Evolutionary conservation across 352 stramenopile species (phyloP).

Genomic region (Globisporangium nunn): DNA sequence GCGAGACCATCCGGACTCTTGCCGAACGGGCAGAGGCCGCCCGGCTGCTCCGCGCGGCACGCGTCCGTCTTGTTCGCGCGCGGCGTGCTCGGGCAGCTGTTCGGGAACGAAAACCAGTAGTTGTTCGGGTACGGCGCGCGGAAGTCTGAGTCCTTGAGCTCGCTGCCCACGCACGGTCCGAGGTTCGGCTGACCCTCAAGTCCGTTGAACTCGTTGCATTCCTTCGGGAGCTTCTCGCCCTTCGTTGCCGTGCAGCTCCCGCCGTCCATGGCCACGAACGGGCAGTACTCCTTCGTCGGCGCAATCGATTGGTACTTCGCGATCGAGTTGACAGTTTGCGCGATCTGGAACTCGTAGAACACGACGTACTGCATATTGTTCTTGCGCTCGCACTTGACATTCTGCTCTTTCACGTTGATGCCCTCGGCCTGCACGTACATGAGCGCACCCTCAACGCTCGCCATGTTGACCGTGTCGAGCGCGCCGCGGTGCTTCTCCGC

Average conservation of each 20-base stretch:
- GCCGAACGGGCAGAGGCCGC: slow-evolving; percentile 38
- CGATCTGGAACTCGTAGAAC: slow-evolving; percentile 28
- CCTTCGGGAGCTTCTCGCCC: slow-evolving; percentile 11
- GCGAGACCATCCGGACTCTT: slow-evolving; percentile 33
- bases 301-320: slow-evolving; percentile 14
- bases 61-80: slow-evolving; percentile 8
- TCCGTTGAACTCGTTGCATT: slow-evolving; percentile 20
- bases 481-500: slow-evolving; percentile 19
- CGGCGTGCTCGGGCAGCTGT: slow-evolving; percentile 15
- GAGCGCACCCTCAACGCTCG: slow-evolving; percentile 64
- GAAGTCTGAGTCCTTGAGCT: slow-evolving; percentile 13
- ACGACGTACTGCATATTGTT: slow-evolving; percentile 26
- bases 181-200: slow-evolving; percentile 17
- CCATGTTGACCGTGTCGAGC: slow-evolving; percentile 69
- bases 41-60: slow-evolving; percentile 11
- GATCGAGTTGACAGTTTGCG: slow-evolving; percentile 13
- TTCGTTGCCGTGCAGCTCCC: slow-evolving; percentile 14
- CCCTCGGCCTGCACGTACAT: slow-evolving; percentile 80
- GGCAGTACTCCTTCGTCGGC: slow-evolving; percentile 8
- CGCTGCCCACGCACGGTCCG: slow-evolving; percentile 9
- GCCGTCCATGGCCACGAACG: slow-evolving; percentile 11
- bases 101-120: slow-evolving; percentile 34
- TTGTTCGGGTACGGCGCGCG: slow-evolving; percentile 24
- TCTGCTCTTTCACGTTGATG: slow-evolving; percentile 26
- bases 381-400: slow-evolving; percentile 24